These are phyloP conservation scores for Monilinia laxa DNA, from an alignment of 2,329 filamentous ascomycete species.

Conservation along the genomic window DNA sequence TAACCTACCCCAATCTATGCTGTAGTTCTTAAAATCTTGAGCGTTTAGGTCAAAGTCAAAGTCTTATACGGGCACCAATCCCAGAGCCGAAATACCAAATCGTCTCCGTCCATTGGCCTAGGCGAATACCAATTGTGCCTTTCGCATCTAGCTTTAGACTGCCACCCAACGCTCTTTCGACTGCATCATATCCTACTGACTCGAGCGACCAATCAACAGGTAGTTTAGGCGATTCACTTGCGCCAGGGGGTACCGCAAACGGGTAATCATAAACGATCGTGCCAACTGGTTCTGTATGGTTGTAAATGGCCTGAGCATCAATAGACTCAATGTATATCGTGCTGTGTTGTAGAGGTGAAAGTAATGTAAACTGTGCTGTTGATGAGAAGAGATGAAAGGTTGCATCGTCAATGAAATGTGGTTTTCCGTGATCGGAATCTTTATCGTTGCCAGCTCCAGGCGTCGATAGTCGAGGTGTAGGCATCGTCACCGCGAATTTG, in stretches of 20 bases:
- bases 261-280: slow-evolving; percentile 71
- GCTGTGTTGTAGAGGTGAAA: slow-evolving; percentile 72
- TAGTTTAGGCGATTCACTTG: slow-evolving; percentile 69
- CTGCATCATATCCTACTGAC: slow-evolving; percentile 77
- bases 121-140: slow-evolving; percentile 70
- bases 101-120: slow-evolving; percentile 72
- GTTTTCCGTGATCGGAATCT: slow-evolving; percentile 45
- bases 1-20: background rate
- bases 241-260: slow-evolving; percentile 74
- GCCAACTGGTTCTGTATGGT: slow-evolving; percentile 74
- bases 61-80: slow-evolving; percentile 64
- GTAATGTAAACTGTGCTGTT: slow-evolving; percentile 78
- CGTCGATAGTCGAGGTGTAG: slow-evolving; percentile 64
- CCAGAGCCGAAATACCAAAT: slow-evolving; percentile 70
- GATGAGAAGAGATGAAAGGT: slow-evolving; percentile 86
- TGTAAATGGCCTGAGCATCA: slow-evolving; percentile 83
- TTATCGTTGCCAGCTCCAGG: slow-evolving; percentile 46
- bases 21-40: slow-evolving; percentile 3
- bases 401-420: slow-evolving; percentile 79
- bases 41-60: slow-evolving; percentile 39
- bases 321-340: slow-evolving; percentile 76
- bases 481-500: slow-evolving; percentile 67
- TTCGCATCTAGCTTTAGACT: slow-evolving; percentile 73
- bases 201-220: slow-evolving; percentile 79
- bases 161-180: slow-evolving; percentile 78